A percentile compares a stretch with the other conserved stretches of the same genome.
Evolutionary conservation across 2,329 filamentous ascomycete species (phyloP).

Genomic region (Pseudofabraea citricarpa): DNA sequence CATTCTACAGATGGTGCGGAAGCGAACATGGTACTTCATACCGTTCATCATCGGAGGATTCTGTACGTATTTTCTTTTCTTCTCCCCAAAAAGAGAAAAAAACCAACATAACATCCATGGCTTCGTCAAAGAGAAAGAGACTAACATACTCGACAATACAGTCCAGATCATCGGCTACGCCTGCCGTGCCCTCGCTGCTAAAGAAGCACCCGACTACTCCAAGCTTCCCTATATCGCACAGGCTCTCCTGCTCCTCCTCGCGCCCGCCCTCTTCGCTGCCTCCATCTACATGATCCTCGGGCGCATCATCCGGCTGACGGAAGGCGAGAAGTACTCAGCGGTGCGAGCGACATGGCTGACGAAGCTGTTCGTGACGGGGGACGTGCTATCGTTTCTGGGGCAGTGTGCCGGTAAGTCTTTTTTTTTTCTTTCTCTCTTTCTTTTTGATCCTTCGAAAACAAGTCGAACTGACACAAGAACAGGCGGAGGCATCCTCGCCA

Average conservation of each 20-base stretch:
- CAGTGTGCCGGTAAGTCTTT: constrained; percentile 20
- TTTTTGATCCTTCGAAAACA: background rate
- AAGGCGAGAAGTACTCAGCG: too few species aligned
- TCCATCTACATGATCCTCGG: too few species aligned
- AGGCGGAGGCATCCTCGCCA: constrained; percentile 25
- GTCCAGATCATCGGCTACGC: constrained; percentile 32
- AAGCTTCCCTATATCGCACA: constrained; percentile 28
- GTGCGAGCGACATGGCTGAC: too few species aligned
- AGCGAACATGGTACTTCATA: constrained; percentile 41
- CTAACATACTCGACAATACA: constrained; percentile 4
- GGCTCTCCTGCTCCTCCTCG: constrained; percentile 27
- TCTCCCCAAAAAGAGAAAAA: background rate
- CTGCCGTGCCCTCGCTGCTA: constrained; percentile 18
- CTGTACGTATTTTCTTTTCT: constrained; percentile 33
- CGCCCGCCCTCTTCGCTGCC: constrained; percentile 32
- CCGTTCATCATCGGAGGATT: constrained; percentile 42
- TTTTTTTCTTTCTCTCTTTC: background rate
- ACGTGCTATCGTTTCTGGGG: constrained; percentile 36
- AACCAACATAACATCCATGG: background rate
- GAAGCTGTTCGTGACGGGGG: constrained; percentile 38
- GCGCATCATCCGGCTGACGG: constrained; percentile 32
- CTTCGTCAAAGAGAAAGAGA: too few species aligned
- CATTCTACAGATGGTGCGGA: constrained; percentile 29
- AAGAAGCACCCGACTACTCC: constrained; percentile 11
- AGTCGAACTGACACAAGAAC: background rate